These are phyloP conservation scores for Daldinia loculata DNA, from an alignment of 495 filamentous ascomycete species.

Conservation along the genomic window DNA sequence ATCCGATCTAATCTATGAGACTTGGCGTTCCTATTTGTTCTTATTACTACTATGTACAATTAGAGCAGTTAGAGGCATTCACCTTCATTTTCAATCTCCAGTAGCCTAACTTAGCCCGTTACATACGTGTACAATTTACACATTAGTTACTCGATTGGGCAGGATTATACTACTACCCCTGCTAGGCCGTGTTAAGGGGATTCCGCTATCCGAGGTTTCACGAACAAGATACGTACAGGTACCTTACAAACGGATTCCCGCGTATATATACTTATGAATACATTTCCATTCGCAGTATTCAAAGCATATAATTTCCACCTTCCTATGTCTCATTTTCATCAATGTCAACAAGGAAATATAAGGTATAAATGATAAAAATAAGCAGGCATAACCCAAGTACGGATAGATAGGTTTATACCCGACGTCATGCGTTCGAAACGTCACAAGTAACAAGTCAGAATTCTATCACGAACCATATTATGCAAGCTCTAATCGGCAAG, in stretches of 20 bases:
- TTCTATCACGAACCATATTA: conserved; percentile 9
- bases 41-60: conserved; percentile 10
- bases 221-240: conserved; percentile 6
- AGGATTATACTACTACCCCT: conserved; percentile 31
- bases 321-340: not conserved
- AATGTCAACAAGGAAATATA: not conserved
- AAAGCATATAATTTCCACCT: not conserved
- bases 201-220: conserved; percentile 37
- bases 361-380: conserved; percentile 6
- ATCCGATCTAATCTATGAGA: conserved; percentile 36
- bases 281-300: not conserved
- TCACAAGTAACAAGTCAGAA: conserved; percentile 6
- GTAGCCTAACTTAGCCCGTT: conserved; percentile 20
- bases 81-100: conserved; percentile 15
- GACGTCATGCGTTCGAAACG: conserved; percentile 26
- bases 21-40: conserved; percentile 27
- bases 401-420: conserved; percentile 11
- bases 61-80: not conserved
- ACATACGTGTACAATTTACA: conserved; percentile 12
- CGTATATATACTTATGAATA: not conserved
- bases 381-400: conserved; percentile 9
- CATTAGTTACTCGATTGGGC: conserved; percentile 19
- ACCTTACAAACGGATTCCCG: not conserved
- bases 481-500: conserved; percentile 7
- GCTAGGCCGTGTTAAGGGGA: conserved; percentile 10